These are phyloP conservation scores for Rhizoclosmatium globosum DNA, from an alignment of 192 early-diverging fungal species.

Conservation along the genomic window DNA sequence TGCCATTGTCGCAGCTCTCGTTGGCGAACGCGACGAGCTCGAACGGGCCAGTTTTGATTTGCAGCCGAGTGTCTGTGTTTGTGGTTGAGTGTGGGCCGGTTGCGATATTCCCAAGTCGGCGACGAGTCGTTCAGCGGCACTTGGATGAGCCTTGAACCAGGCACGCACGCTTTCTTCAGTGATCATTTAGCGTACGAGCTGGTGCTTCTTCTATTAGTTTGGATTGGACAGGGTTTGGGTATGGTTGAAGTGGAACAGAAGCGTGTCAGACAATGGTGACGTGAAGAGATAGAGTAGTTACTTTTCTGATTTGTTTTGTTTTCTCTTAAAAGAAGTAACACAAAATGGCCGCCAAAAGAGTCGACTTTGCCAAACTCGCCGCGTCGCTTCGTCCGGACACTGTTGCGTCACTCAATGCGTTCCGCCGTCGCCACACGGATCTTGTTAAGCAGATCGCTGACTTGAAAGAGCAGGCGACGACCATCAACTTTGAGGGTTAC, in stretches of 20 bases:
- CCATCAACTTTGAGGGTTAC: conserved; percentile 91
- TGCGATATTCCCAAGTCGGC: background rate
- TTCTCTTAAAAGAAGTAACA: no score
- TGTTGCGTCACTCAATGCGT: conserved; percentile 80
- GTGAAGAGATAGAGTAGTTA: no score
- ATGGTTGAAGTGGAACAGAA: no score
- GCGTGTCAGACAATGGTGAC: no score
- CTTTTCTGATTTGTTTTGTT: no score
- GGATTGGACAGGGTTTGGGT: no score
- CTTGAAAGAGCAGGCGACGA: conserved; percentile 81
- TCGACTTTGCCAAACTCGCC: conserved; percentile 91
- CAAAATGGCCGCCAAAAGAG: conserved; percentile 57
- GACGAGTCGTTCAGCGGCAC: background rate
- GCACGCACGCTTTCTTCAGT: conserved; percentile 4
- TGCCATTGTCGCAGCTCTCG: no score
- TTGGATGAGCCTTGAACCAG: background rate
- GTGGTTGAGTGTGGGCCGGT: background rate
- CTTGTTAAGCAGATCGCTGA: conserved; percentile 82
- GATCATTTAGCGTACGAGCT: background rate
- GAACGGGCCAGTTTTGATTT: background rate
- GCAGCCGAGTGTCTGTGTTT: background rate
- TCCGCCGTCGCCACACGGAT: conserved; percentile 96
- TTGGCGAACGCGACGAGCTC: no score
- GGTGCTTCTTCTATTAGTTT: no score
- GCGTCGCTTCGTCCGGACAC: conserved; percentile 90